phyloP scores from a whole-genome alignment of 495 filamentous ascomycete genomes.

The Tuber indicum region DNA sequence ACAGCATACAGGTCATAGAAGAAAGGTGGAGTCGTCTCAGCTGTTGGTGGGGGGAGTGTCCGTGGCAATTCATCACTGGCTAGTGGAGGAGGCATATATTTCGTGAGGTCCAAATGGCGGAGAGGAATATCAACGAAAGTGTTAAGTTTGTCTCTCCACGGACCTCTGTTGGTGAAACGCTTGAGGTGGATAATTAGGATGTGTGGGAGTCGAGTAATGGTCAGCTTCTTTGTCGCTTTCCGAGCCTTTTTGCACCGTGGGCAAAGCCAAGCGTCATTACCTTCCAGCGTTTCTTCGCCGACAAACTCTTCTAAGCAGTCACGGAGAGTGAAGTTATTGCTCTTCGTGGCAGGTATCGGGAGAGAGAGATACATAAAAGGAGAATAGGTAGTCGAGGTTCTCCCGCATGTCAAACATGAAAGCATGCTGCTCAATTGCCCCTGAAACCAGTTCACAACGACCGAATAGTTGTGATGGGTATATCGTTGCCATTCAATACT shows the following conservation, averaged over 20 bases:
- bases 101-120: constrained; percentile 56
- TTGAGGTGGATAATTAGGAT: constrained; percentile 71
- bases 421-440: constrained; percentile 63
- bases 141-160: constrained; percentile 56
- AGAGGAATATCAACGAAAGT: constrained; percentile 64
- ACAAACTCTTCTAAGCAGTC: constrained; percentile 65
- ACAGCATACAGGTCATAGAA: constrained; percentile 68
- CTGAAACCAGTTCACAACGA: constrained; percentile 62
- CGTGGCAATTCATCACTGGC: constrained; percentile 38
- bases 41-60: constrained; percentile 32
- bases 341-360: constrained; percentile 35
- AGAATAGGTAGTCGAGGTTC: constrained; percentile 66
- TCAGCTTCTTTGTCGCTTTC: constrained; percentile 66
- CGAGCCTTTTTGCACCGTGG: constrained; percentile 61
- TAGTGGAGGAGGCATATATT: constrained; percentile 50
- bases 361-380: constrained; percentile 49
- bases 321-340: constrained; percentile 44
- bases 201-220: constrained; percentile 64
- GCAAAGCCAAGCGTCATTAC: constrained; percentile 67
- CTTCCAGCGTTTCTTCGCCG: constrained; percentile 58
- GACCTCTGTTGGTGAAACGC: constrained; percentile 57
- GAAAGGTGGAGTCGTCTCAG: constrained; percentile 57
- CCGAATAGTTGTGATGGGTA: constrained; percentile 60
- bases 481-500: constrained; percentile 63
- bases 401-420: constrained; percentile 57